Percentiles rank a stretch among this genome's conserved stretches.
Conservation (phyloP, 768 basidiomycete species). For the Lactarius sanguifluus region DNA sequence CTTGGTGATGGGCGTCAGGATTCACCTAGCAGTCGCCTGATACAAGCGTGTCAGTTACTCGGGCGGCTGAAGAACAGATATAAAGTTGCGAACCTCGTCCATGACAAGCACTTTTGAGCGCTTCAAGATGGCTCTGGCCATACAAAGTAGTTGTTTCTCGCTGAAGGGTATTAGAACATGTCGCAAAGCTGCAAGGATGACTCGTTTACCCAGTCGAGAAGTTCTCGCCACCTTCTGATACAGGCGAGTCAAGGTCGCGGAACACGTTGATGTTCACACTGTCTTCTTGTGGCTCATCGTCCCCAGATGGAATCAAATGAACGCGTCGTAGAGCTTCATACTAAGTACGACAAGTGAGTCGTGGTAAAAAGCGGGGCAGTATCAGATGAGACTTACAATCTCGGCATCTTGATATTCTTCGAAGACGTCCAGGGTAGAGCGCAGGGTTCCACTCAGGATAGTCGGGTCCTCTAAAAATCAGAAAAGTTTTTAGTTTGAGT, state of each 20-base stretch:
- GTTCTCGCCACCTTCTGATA: conserved; percentile 87
- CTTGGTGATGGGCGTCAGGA: neutral
- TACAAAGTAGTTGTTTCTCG: conserved; percentile 84
- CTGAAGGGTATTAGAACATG: conserved; percentile 35
- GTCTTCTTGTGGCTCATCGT: conserved; percentile 46
- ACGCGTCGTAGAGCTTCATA: conserved; percentile 84
- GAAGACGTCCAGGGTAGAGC: conserved; percentile 83
- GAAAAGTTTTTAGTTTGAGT: neutral
- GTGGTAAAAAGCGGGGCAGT: neutral
- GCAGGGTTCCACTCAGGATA: conserved; percentile 78
- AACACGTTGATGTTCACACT: conserved; percentile 72
- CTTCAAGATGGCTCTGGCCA: conserved; percentile 84
- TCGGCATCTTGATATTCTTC: conserved; percentile 82
- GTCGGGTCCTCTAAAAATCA: conserved; percentile 74
- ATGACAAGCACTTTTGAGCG: conserved; percentile 76
- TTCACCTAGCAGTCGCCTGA: conserved; percentile 67
- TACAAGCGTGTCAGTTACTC: conserved; percentile 6
- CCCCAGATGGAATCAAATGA: conserved; percentile 66
- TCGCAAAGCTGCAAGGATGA: neutral
- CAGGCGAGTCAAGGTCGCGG: conserved; percentile 68
- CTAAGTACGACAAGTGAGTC: conserved; percentile 38
- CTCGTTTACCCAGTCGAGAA: conserved; percentile 73
- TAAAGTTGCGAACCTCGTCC: conserved; percentile 60
- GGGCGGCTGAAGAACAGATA: neutral
- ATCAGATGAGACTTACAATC: conserved; percentile 52